These are phyloP conservation scores for Arabidopsis lyrata DNA, from an alignment of 441 rosid genomes.

Conservation along the genomic window DNA sequence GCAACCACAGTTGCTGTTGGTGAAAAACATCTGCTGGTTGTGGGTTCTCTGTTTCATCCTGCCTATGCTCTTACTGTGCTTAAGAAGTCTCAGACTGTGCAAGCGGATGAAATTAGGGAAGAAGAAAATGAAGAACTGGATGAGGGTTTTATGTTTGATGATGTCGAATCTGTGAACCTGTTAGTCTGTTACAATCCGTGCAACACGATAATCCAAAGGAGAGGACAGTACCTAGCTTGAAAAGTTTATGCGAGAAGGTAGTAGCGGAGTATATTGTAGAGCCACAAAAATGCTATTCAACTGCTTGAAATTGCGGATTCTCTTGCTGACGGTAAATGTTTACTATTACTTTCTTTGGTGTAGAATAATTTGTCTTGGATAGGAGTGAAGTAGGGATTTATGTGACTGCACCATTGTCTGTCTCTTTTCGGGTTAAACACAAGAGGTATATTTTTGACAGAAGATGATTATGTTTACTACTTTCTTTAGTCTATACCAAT, in stretches of 20 bases:
- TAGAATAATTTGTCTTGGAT: too few relatives aligned
- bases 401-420: too few relatives aligned
- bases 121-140: slow-evolving; percentile 62
- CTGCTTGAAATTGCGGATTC: slow-evolving; percentile 97
- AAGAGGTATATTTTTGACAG: too few relatives aligned
- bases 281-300: slow-evolving; percentile 83
- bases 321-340: slow-evolving; percentile 47
- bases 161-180: slow-evolving; percentile 51
- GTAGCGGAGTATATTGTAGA: slow-evolving; percentile 92
- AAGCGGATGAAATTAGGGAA: slow-evolving; percentile 43
- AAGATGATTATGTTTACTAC: too few relatives aligned
- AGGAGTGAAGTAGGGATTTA: too few relatives aligned
- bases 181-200: slow-evolving; percentile 36
- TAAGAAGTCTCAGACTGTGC: slow-evolving; percentile 47
- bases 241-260: slow-evolving; percentile 84
- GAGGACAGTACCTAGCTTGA: slow-evolving; percentile 69
- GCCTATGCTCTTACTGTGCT: slow-evolving; percentile 52
- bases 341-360: too few relatives aligned
- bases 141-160: slow-evolving; percentile 71
- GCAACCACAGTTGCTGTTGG: slow-evolving; percentile 94
- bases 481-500: too few relatives aligned
- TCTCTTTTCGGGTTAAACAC: too few relatives aligned
- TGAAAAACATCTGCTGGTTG: slow-evolving; percentile 89
- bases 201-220: slow-evolving; percentile 50
- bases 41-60: slow-evolving; percentile 89